Evolutionary conservation across 2,329 filamentous ascomycete species (phyloP).

Genomic region (Trichoderma sp.): DNA sequence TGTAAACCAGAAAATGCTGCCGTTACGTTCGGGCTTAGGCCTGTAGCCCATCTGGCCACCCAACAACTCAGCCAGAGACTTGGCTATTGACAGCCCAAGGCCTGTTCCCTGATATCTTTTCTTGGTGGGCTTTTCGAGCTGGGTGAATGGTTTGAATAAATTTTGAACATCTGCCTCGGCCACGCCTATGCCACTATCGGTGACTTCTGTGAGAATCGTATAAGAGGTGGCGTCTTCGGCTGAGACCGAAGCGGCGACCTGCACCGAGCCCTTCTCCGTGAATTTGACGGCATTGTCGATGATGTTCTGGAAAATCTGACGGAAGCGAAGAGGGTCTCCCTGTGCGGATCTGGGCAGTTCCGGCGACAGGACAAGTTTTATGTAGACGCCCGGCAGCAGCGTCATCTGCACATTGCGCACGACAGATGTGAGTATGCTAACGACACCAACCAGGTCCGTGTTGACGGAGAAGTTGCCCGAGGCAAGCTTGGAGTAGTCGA

Average conservation of each 20-base stretch:
- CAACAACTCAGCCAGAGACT: conserved; percentile 58
- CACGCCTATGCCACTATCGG: conserved; percentile 58
- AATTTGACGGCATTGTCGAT: conserved; percentile 64
- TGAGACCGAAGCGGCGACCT: conserved; percentile 43
- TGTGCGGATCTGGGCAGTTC: conserved; percentile 51
- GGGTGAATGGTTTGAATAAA: conserved; percentile 58
- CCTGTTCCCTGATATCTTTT: conserved; percentile 58
- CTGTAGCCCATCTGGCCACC: conserved; percentile 47
- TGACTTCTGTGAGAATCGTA: conserved; percentile 52
- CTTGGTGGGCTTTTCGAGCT: conserved; percentile 54
- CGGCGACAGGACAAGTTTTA: conserved; percentile 47
- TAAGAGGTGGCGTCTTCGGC: conserved; percentile 45
- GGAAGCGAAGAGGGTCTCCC: conserved; percentile 61
- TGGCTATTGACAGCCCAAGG: conserved; percentile 58
- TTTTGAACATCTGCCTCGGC: conserved; percentile 44
- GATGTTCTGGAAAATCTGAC: conserved; percentile 64
- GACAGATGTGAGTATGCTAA: conserved; percentile 49
- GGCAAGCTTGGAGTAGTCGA: conserved; percentile 66
- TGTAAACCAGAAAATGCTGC: conserved; percentile 56
- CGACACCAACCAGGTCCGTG: conserved; percentile 52
- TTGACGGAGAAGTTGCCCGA: conserved; percentile 61
- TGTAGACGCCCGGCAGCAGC: conserved; percentile 47
- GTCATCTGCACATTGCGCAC: conserved; percentile 51
- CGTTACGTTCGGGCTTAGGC: conserved; percentile 46
- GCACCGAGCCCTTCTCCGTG: conserved; percentile 56